Base-by-base conservation (phyloP, 345 rosid species). In the Salix viminalis region DNA sequence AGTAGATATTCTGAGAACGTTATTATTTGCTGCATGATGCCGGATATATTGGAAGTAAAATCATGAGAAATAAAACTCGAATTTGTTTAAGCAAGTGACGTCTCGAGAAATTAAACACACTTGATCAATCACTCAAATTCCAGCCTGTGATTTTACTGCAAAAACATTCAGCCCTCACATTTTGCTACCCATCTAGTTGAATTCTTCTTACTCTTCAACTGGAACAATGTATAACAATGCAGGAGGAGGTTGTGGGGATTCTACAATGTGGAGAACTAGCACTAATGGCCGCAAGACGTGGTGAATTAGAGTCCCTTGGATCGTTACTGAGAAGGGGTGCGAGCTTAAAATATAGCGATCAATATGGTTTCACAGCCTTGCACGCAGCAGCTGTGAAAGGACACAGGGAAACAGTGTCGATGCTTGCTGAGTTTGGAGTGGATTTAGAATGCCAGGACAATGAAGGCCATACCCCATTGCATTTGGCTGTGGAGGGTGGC, bases 361-460 rank as follows among this genome's bases (percentile, higher is more conserved):
- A 85, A 58, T 83, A 87, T 26, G 94, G 90, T 10, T 65, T 84
- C 12, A 81, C 88, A 1, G 76, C 90, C 1, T 44, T 90, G 76
- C 94, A 88, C 24, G 85, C 77, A 1, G 91, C 89, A 9, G 89
- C 88, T 60, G 79, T 88, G 56, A 90, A 86, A 69, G 88, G 90
- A 6, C 79, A 82, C 79, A 77, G 23, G 72, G 80, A 86, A 6
- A 78, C 71, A 24, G 76, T 87, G n/a, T 39, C 73, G 58, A 5
- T 85, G 77, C 87, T 90, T 10, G 56, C 77, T 5, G 84, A 80
- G 26, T 71, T 36, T 8, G 90, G 90, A 2, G 66, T 71, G 16
- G 84, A 82, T 7, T 44, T 88, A 54, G 86, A 83, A 6, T 56
- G 84, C 58, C 67, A 12, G 62, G 94, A 90, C 75, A 68, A 81